Evolutionary conservation across 345 rosid species (phyloP), one percentile per base, ranked within the genome.

Genomic region (Rubroshorea leprosula): DNA sequence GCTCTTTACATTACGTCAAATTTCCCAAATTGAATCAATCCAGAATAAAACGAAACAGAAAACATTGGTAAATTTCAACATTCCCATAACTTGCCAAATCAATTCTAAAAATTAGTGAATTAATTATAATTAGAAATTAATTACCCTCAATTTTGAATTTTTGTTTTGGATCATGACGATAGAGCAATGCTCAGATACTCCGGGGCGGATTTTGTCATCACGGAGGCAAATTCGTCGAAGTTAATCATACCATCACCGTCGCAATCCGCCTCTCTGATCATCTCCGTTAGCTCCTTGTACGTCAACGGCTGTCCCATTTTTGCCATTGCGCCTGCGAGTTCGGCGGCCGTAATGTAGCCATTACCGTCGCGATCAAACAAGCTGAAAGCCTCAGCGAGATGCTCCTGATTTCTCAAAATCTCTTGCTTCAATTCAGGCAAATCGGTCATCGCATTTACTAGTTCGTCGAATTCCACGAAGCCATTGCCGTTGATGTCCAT

Each of bases 401-500:
- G 85, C 23, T 76, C 90, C 26, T 86, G 86, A 46, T 86, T 82
- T 5, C 74, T 57, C 23, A 88, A 67, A 31, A 71, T 53, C 51
- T 84, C 70, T 45, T 80, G 88, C 31, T 72, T 70, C 23, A 84
- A 29, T 59, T 81, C 76, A 0, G 90, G 91, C 57, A 78, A 59
- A 1, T n/a, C n/a, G n/a, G n/a, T n/a, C n/a, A 91, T 80, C 11
- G 85, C 74, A 5, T 55, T 70, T n/a, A 80, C 80, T 16, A 86
- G 68, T 69, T 91, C 96, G 1, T 84, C 87, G 5, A 91, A 91
- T 63, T 91, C 89, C 11, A 86, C 80, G 1, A 75, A 65, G 35
- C 96, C 95, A 39, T 86, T 88, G 55, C 98, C 86, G 21, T 91
- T 86, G 3, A 90, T 51, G 61, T 91, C 96, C 85, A 88, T 81